Evolutionary conservation across 495 filamentous ascomycete species (phyloP), one percentile per base, ranked within the genome.

Genomic region (Annulohypoxylon maeteangense): DNA sequence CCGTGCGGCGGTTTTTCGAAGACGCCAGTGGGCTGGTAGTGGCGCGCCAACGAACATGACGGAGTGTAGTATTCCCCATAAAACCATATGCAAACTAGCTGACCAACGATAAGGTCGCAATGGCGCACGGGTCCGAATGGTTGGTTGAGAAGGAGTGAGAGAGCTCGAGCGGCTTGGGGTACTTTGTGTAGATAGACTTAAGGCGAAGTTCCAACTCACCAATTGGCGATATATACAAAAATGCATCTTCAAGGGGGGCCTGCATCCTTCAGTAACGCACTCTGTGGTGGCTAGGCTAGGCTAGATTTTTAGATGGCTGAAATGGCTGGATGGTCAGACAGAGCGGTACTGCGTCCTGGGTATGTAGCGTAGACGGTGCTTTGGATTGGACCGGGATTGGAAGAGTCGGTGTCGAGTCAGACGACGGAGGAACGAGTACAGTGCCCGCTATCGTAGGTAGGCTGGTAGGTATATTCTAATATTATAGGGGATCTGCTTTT

Each of bases 221-320:
- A 76, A 85, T 84, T 77, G 83, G 83, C 67, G 75, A 79, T 72
- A 85, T 81, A 77, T 80, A 81, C 36, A 82, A 83, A 58, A 75
- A 79, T 70, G 76, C 75, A 74, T 78, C 76, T 66, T 75, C 81
- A 81, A 79, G 81, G 80, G 81, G 75, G 55, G 50, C 68, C 75
- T 81, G 82, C 81, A 81, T 80, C 75, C 54, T 71, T 68, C 20
- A 54, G 36, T 31, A 36, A 53, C 44, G 59, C 34, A 59, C 59
- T 51, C 64, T 36, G 64, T 64, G 69, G 64, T 72, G 61, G 60
- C 60, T 51, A 56, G 62, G 42, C 61, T 67, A 44, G 40, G 40
- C 40, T 44, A 44, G 40, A 44, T 44, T 18, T 18, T 20, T 44
- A 44, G 40, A 44, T 44, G 40, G 40, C 40, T 44, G 40, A 44